phyloP scores from a whole-genome alignment of 768 basidiomycete species.

The Lentinula aciculospora region DNA sequence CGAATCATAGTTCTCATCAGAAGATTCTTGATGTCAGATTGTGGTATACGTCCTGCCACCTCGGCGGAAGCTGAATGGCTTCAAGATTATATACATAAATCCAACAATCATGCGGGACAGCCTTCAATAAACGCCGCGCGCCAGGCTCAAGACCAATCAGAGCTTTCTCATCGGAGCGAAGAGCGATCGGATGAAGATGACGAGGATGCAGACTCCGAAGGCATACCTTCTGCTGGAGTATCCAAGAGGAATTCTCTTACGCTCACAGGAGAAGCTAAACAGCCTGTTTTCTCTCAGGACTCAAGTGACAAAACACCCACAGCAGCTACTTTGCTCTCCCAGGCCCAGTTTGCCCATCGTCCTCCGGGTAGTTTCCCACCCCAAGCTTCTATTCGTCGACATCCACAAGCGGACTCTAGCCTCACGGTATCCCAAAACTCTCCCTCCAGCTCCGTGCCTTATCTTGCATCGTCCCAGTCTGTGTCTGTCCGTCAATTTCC shows the following conservation, averaged over 20 bases:
- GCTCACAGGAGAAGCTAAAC: conserved; percentile 59
- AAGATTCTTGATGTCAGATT: conserved; percentile 47
- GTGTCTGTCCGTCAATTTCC: conserved; percentile 71
- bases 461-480: conserved; percentile 45
- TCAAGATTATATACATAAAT: conserved; percentile 87
- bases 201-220: conserved; percentile 77
- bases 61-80: conserved; percentile 88
- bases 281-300: conserved; percentile 52
- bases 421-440: conserved; percentile 56
- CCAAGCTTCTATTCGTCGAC: conserved; percentile 75
- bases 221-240: conserved; percentile 49
- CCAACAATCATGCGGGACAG: conserved; percentile 81
- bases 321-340: conserved; percentile 67
- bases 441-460: conserved; percentile 38
- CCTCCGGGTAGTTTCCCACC: conserved; percentile 55
- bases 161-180: conserved; percentile 51
- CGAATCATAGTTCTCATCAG: conserved; percentile 19
- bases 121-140: conserved; percentile 72
- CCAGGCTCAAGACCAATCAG: conserved; percentile 64
- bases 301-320: conserved; percentile 84
- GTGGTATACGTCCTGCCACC: conserved; percentile 89
- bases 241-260: conserved; percentile 75
- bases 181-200: conserved; percentile 81
- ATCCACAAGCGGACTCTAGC: conserved; percentile 53
- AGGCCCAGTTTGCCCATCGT: conserved; percentile 66